These are phyloP conservation scores for Salvia hispanica DNA, from an alignment of 257 asterid genomes.

Conservation along the genomic window DNA sequence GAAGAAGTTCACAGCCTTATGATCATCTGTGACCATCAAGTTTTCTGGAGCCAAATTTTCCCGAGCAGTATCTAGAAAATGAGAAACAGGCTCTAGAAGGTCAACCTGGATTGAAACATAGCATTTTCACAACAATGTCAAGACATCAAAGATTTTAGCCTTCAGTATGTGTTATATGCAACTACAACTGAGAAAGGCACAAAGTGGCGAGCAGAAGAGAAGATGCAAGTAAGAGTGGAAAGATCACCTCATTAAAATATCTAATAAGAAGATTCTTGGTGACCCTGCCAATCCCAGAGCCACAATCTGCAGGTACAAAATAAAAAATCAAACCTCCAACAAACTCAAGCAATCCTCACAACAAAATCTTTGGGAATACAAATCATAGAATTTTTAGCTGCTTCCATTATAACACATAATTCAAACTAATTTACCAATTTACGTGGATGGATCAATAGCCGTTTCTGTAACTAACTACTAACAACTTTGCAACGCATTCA, in stretches of 20 bases:
- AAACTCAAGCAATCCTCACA: neutral
- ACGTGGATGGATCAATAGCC: neutral
- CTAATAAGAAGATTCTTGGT: slow-evolving; percentile 81
- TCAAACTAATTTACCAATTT: too few relatives aligned
- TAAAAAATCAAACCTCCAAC: slow-evolving; percentile 29
- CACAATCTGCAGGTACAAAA: slow-evolving; percentile 70
- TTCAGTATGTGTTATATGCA: neutral
- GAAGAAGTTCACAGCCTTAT: slow-evolving; percentile 80
- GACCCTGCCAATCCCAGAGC: slow-evolving; percentile 93
- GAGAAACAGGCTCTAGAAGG: slow-evolving; percentile 92
- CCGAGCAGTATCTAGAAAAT: slow-evolving; percentile 91
- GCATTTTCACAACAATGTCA: slow-evolving; percentile 8
- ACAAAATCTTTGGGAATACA: neutral
- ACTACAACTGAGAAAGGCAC: neutral
- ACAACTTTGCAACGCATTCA: neutral
- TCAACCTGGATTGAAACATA: slow-evolving; percentile 63
- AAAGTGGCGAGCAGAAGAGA: neutral
- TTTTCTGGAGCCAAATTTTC: slow-evolving; percentile 69
- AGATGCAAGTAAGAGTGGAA: neutral
- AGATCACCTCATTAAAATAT: slow-evolving; percentile 78
- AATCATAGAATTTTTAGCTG: neutral
- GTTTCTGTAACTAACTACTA: neutral
- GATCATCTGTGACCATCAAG: slow-evolving; percentile 57
- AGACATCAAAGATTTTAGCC: slow-evolving; percentile 9
- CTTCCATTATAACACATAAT: neutral